These are phyloP conservation scores for Cucumis melo DNA, from an alignment of 306 rosid species.

Conservation along the genomic window DNA sequence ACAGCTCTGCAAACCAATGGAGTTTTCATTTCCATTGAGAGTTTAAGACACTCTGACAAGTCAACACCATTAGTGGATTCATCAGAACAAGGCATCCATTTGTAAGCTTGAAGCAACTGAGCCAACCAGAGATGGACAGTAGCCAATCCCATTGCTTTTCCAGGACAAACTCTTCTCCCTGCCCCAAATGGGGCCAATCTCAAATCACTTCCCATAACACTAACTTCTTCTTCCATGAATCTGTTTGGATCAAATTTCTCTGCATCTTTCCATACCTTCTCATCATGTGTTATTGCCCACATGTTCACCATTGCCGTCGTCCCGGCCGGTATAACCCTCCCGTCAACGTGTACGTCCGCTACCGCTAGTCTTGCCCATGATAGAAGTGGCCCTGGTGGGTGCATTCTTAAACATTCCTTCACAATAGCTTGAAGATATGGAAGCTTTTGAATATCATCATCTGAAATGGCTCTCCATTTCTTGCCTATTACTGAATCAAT, in stretches of 20 bases:
- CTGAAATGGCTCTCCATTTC: not conserved
- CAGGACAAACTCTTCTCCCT: conserved; percentile 36
- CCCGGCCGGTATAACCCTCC: conserved; percentile 18
- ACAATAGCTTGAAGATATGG: conserved; percentile 28
- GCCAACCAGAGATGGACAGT: conserved; percentile 30
- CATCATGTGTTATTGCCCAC: conserved; percentile 39
- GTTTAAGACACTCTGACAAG: conserved; percentile 22
- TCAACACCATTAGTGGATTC: not conserved
- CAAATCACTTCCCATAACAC: conserved; percentile 20
- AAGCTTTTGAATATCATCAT: conserved; percentile 17
- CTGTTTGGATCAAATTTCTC: conserved; percentile 23
- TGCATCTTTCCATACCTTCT: conserved; percentile 20
- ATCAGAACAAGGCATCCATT: conserved; percentile 10
- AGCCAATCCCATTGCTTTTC: conserved; percentile 27
- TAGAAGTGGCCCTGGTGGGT: conserved; percentile 37
- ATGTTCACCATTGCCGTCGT: conserved; percentile 42
- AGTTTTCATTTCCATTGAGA: conserved; percentile 29
- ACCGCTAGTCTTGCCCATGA: conserved; percentile 35
- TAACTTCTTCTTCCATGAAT: conserved; percentile 18
- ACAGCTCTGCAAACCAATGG: conserved; percentile 24
- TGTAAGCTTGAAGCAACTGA: conserved; percentile 17
- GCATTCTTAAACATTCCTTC: conserved; percentile 30
- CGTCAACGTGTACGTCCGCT: conserved; percentile 17
- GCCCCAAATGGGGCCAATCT: conserved; percentile 37
- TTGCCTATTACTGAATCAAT: conserved; percentile 13